Evolutionary conservation across 768 basidiomycete genomes (phyloP).

Genomic region (Hirschioporus abietinus): DNA sequence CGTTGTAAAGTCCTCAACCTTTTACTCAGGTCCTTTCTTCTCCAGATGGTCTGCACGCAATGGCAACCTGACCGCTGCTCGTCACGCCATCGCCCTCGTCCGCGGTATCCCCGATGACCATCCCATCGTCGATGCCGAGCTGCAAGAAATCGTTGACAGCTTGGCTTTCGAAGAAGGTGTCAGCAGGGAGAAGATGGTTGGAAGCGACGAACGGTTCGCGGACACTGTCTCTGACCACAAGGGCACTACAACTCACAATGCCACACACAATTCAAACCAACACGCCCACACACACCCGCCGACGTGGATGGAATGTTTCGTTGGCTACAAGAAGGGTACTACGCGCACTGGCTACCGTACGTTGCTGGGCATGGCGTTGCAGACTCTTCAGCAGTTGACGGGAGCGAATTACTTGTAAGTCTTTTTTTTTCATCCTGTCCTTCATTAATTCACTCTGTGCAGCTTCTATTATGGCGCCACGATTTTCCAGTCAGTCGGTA

Average conservation of each 20-base stretch:
- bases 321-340: constrained; percentile 19
- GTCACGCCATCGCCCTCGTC: constrained; percentile 38
- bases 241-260: background rate
- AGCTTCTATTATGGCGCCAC: constrained; percentile 58
- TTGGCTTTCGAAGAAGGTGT: constrained; percentile 17
- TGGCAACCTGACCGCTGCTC: constrained; percentile 44
- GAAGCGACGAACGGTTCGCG: constrained; percentile 9
- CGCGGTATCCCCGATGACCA: constrained; percentile 42
- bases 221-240: background rate
- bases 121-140: constrained; percentile 39
- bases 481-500: constrained; percentile 61
- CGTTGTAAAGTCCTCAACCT: constrained; percentile 6
- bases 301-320: constrained; percentile 67
- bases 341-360: constrained; percentile 64
- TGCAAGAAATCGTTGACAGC: constrained; percentile 15
- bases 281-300: background rate
- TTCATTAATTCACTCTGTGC: constrained; percentile 1
- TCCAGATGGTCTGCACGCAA: constrained; percentile 51
- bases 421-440: constrained; percentile 6
- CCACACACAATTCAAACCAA: background rate
- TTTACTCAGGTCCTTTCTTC: constrained; percentile 1
- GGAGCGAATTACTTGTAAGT: constrained; percentile 55
- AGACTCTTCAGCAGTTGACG: constrained; percentile 68
- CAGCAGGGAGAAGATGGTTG: constrained; percentile 40
- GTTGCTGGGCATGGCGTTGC: constrained; percentile 55